Evolutionary conservation across 371 early-diverging fungal species (phyloP), one percentile per base, ranked within the genome.

Genomic region (Zopfochytrium polystomum): DNA sequence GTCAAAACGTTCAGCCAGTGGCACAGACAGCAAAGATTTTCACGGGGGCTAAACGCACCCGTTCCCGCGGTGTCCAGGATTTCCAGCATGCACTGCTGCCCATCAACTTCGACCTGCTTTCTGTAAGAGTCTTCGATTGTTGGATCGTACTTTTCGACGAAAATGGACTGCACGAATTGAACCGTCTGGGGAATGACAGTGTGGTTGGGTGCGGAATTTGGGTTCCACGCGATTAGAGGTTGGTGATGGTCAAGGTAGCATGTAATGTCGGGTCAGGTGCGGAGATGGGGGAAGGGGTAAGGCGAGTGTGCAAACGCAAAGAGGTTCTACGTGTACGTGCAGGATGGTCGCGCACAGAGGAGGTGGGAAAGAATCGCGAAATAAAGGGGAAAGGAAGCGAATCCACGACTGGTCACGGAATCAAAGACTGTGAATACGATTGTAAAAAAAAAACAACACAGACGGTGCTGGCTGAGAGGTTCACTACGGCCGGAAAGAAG

Each of bases 41-140:
- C n/a, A n/a, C n/a, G n/a, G n/a, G n/a, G n/a, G n/a, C n/a, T n/a
- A n/a, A n/a, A 38, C 38, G 7, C 18, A 38, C 38, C 38, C 38
- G 38, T 92, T 23, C 95, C 93, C 1, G 93, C 93, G n/a, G 95
- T 92, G 72, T 94, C 95, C 26, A 93, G 83, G 5, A 94, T 87
- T 69, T 94, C 93, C n/a, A 94, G 77, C 50, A 90, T 66, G 20
- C 91, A 90, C 1, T 81, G 83, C 62, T 90, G 88, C 29, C 85
- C 87, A 54, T 95, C 92, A 55, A 95, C 85, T 22, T 83, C 79
- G 65, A 89, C 88, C 66, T 91, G 87, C 66, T 92, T 92, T 60
- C 92, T 84, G 77, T 95, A 95, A 7, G 90, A 90, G 78, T 95
- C 95, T 77, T 93, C 93, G 50, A 95, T 93, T 4, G 95, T 95